Conservation (phyloP, 495 filamentous ascomycete species). For the Aspergillus steynii region DNA sequence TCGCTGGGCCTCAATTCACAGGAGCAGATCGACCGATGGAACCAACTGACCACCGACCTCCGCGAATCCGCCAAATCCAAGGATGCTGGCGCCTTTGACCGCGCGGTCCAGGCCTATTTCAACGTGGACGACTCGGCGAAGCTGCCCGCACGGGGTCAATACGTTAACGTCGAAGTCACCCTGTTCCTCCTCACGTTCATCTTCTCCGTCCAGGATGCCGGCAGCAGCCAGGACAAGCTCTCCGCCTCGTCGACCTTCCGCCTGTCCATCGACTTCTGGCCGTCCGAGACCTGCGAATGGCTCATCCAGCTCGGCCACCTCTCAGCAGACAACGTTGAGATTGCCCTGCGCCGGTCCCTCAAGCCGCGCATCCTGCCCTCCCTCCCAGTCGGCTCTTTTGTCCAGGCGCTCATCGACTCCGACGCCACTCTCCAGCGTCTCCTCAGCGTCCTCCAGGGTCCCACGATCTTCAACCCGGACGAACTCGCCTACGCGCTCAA, state of each 20-base stretch:
- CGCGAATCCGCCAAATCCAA: conserved; percentile 29
- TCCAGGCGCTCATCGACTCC: conserved; percentile 56
- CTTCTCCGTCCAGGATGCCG: conserved; percentile 39
- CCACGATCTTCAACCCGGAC: conserved; percentile 39
- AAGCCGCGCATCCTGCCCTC: conserved; percentile 44
- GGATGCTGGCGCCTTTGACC: conserved; percentile 35
- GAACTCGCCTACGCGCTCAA: conserved; percentile 48
- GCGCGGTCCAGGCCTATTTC: conserved; percentile 41
- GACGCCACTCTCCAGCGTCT: conserved; percentile 63
- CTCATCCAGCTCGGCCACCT: conserved; percentile 64
- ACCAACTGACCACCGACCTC: conserved; percentile 29
- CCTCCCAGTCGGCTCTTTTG: conserved; percentile 57
- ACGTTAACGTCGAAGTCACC: conserved; percentile 44
- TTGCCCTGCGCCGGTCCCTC: conserved; percentile 51
- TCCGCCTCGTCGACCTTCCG: conserved; percentile 29
- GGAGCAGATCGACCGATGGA: conserved; percentile 41
- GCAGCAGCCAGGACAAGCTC: conserved; percentile 16
- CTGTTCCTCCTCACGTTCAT: conserved; percentile 56
- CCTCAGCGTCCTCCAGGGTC: conserved; percentile 50
- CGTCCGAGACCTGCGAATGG: conserved; percentile 55
- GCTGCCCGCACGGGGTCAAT: conserved; percentile 25
- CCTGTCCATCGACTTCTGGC: conserved; percentile 53
- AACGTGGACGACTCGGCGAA: conserved; percentile 22
- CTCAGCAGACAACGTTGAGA: conserved; percentile 59
- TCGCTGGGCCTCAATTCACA: conserved; percentile 34